Evolutionary conservation across 2,329 filamentous ascomycete genomes (phyloP).

Genomic region (Cordyceps fumosorosea): DNA sequence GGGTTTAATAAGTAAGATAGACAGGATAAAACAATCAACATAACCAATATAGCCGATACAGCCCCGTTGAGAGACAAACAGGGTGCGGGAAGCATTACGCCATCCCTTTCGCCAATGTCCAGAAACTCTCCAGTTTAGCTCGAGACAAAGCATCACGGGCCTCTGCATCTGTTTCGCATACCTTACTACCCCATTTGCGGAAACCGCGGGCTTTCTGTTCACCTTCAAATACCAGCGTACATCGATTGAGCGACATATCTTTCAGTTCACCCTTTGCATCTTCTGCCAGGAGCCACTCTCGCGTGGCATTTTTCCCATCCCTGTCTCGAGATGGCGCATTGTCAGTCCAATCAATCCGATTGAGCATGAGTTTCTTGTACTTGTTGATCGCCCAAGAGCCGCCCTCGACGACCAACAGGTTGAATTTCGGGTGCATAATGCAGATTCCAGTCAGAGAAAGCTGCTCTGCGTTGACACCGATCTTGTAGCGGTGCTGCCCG

Average conservation of each 20-base stretch:
- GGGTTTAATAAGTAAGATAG: too few species aligned
- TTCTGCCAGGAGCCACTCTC: slow-evolving; percentile 72
- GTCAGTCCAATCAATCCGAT: slow-evolving; percentile 92
- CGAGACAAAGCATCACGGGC: slow-evolving; percentile 73
- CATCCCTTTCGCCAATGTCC: slow-evolving; percentile 73
- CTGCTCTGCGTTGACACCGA: slow-evolving; percentile 88
- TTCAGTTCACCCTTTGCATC: slow-evolving; percentile 73
- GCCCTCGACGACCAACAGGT: slow-evolving; percentile 85
- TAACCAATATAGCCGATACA: not conserved
- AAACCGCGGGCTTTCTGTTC: slow-evolving; percentile 76
- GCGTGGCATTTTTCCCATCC: slow-evolving; percentile 53
- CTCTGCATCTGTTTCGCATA: slow-evolving; percentile 89
- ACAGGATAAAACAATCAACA: too few species aligned
- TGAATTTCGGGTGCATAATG: slow-evolving; percentile 83
- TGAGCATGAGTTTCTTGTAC: slow-evolving; percentile 89
- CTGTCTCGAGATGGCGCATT: slow-evolving; percentile 64
- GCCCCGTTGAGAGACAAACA: too few species aligned
- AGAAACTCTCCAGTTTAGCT: slow-evolving; percentile 91
- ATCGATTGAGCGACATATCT: slow-evolving; percentile 76
- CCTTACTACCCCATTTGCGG: slow-evolving; percentile 78
- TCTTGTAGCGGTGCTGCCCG: slow-evolving; percentile 88
- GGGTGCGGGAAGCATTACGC: not conserved
- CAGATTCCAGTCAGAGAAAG: slow-evolving; percentile 81
- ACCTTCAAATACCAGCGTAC: slow-evolving; percentile 82
- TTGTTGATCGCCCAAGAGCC: slow-evolving; percentile 74